Evolutionary conservation across 352 stramenopile species (phyloP).

Genomic region (Globisporangium spiculum): DNA sequence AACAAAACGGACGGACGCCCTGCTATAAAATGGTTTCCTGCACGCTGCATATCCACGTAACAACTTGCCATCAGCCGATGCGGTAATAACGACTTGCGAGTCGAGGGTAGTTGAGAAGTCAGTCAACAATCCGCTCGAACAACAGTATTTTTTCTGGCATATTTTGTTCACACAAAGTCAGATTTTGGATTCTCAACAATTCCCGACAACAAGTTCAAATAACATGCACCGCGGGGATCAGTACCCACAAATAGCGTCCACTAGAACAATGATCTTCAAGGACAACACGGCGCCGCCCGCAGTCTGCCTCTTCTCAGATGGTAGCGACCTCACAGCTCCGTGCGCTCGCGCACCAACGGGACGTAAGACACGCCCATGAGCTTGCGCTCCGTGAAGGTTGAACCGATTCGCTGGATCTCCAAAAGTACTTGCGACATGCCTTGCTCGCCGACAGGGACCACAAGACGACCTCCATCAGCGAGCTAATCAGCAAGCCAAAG

Average conservation of each 20-base stretch:
- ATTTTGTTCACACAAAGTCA: background rate
- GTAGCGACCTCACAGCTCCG: slow-evolving; percentile 16
- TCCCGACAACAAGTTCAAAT: background rate
- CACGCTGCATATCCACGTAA: too few relatives aligned
- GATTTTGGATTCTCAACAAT: background rate
- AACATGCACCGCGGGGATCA: background rate
- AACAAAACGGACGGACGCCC: too few relatives aligned
- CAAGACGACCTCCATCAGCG: slow-evolving; percentile 83
- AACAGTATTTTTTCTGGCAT: background rate
- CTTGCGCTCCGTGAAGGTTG: slow-evolving; percentile 43
- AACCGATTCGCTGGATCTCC: slow-evolving; percentile 56
- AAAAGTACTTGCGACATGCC: slow-evolving; percentile 65
- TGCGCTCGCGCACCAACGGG: slow-evolving; percentile 60
- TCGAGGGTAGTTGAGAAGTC: background rate
- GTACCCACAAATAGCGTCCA: background rate
- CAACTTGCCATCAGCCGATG: background rate
- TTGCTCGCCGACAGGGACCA: slow-evolving; percentile 89
- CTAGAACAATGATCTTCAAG: background rate
- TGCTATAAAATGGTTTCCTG: too few relatives aligned
- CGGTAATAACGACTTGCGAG: background rate
- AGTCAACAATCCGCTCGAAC: background rate
- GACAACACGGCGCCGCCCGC: background rate
- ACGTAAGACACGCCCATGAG: slow-evolving; percentile 81
- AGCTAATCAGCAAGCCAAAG: slow-evolving; percentile 21
- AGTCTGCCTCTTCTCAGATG: background rate